phyloP scores from a whole-genome alignment of 768 basidiomycete genomes.

The Lentinula raphanica region DNA sequence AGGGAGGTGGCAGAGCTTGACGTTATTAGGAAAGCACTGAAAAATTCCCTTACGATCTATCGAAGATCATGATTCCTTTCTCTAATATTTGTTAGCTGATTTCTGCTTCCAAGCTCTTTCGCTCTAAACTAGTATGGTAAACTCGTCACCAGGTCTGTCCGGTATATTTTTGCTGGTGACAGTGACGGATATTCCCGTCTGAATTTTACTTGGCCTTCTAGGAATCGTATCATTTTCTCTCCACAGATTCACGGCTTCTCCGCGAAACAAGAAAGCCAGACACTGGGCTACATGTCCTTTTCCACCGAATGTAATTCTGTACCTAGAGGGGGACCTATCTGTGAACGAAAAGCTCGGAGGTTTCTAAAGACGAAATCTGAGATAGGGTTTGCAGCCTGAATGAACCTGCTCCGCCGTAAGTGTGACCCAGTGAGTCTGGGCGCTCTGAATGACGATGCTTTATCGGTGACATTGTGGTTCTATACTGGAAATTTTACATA shows the following conservation, averaged over 20 bases:
- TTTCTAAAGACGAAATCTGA: not conserved
- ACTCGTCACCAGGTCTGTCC: not conserved
- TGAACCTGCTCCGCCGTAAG: not conserved
- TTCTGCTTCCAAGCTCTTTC: not conserved
- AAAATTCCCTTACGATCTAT: not conserved
- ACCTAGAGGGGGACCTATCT: not conserved
- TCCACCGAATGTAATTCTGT: not conserved
- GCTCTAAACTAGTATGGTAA: not conserved
- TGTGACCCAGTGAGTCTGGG: not conserved
- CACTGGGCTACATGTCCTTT: not conserved
- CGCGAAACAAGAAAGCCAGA: not conserved
- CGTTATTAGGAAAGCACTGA: too few relatives aligned
- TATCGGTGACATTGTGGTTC: too few relatives aligned
- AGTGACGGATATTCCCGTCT: not conserved
- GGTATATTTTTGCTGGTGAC: not conserved
- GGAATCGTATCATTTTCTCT: not conserved
- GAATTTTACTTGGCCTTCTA: not conserved
- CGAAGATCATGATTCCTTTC: not conserved
- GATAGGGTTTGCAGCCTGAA: not conserved
- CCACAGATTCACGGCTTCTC: not conserved
- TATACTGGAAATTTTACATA: too few relatives aligned
- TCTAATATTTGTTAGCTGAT: not conserved
- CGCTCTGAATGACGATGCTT: not conserved
- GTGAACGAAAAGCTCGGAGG: not conserved
- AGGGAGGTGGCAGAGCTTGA: not conserved